Base-by-base conservation (phyloP, 2,329 filamentous ascomycete genomes). In the Colletotrichum nymphaeae region DNA sequence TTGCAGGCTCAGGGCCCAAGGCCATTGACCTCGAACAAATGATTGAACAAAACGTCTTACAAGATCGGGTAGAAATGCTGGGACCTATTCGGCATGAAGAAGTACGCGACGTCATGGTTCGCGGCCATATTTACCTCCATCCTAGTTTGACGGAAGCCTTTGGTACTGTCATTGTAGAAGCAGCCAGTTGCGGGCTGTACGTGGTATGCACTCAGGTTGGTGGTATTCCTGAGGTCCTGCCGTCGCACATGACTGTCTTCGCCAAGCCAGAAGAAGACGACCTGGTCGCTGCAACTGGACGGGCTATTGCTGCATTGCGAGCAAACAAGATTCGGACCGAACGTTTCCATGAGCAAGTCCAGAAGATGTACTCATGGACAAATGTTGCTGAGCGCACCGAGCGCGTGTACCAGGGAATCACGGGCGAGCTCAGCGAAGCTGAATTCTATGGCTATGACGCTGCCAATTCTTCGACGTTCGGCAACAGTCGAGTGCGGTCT, bases 311-410 rank as follows among this genome's bases (percentile, higher is more conserved):
- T 0, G 93, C 94, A 35, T 88, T 99, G 69, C 92, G 96, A 57
- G 93, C 93, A 6, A 96, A 95, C 77, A 94, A 93, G 78, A 93
- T 99, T 32, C 92, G 95, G 75, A 97, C 97, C 1, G 96, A 98
- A 81, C 91, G 93, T 55, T 99, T 99, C 80, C 97, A 99, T 81
- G 96, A 98, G 76, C 94, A 98, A 82, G 97, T 99, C 75, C 95
- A 96, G 83, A 94, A 94, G 86, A 98, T 98, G 97, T 99, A 99
- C 84, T 97, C 95, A 1, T 99, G 97, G 97, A 94, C 94, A 32
- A 96, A 99, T 81, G 96, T 99, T 32, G 97, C 97, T 16, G 90
- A 93, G 78, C 93, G 97, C 68, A 98, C 97, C 0, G 97, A 99
- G 84, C 90, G 96, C 35, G 97, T 99, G 0, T 99, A 99, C 83